Base-by-base conservation (phyloP, 2,329 filamentous ascomycete genomes). In the Cladosporium sp. region DNA sequence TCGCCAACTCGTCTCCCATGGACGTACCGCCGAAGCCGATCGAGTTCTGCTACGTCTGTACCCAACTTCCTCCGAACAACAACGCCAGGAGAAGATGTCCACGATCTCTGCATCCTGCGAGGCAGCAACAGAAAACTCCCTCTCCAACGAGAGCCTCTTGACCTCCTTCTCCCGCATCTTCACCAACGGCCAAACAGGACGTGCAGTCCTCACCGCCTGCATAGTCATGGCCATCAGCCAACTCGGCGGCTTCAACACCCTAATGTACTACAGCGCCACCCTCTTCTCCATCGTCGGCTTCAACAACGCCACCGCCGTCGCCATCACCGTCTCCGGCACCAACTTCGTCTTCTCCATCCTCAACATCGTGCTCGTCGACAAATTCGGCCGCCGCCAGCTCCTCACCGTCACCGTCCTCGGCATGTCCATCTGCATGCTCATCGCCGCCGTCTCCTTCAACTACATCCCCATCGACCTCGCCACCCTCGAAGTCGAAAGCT, bases 121-220 rank as follows among this genome's bases (percentile, higher is more conserved):
- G 7, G 65, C 72, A 47, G 62, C 68, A 7, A 70, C 71, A 22
- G 55, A 62, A 7, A 59, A 71, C 8, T 69, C 67, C 48, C 65
- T 68, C 9, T 67, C 66, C n/a, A 72, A 71, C 52, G 69, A 67
- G 16, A 55, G 60, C 3, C 71, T 70, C 61, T 71, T 66, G 56
- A 65, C 71, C 8, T 49, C 50, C 7, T 59, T 74, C 50, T 74
- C 73, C 59, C 69, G 75, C 55, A 69, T 78, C 19, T 72, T 77
- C 50, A 93, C 93, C 53, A 97, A 98, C 12, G 69, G 71, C 1
- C 57, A 63, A n/a, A 76, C 75, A 50, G 65, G 73, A 40, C 68
- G 74, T 9, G 72, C 73, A 11, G 61, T 76, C 12, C 59, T 75
- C 33, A 63, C 67, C 36, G 74, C 72, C 2, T 78, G 74, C 49